Base-by-base conservation (phyloP, 495 filamentous ascomycete species). In the Ascobolus immersus region DNA sequence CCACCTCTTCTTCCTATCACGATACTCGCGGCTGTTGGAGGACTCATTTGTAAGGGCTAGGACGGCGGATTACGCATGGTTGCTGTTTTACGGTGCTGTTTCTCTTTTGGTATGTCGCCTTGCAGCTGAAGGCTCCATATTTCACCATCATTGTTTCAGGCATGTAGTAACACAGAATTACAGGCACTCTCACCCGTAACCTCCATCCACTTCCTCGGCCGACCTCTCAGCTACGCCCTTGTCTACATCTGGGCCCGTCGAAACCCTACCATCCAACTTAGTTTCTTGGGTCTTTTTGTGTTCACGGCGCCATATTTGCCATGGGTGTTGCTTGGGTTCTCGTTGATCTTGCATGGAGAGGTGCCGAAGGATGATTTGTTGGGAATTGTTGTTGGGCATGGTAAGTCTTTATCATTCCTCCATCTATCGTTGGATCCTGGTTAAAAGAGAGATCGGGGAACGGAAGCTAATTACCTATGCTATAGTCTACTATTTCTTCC, bases 211-310 rank as follows among this genome's bases (percentile, higher is more conserved):
- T 96, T 92, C 56, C 69, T 96, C 8, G 86, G 86, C 21, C 73
- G 77, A 20, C 77, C 89, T 12, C 61, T 94, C 11, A 86, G 75
- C 5, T 84, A 76, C 27, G 84, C 71, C 7, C 57, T 96, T 32
- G 82, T 93, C n/a, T 96, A 96, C 51, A 90, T 96, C 49, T 96
- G 86, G 86, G 81, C 80, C 38, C 64, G 89, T 18, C 67, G 84
- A 32, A 94, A 96, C 52, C 86, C 86, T 3, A 77, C 90, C 38
- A 81, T 80, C 8, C 64, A 77, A 26, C 59, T 96, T 18, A 90
- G 78, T 52, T 90, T 96, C 53, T 52, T 96, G 23, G 89, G 86
- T 1, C 40, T 96, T 35, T 47, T 94, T 33, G 74, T 81, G 5
- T 96, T 96, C 55, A 76, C 73, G 0, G 86, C 86, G 23, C 89